phyloP scores from a whole-genome alignment of 2,329 filamentous ascomycete species.

The Verticillium isaacii region DNA sequence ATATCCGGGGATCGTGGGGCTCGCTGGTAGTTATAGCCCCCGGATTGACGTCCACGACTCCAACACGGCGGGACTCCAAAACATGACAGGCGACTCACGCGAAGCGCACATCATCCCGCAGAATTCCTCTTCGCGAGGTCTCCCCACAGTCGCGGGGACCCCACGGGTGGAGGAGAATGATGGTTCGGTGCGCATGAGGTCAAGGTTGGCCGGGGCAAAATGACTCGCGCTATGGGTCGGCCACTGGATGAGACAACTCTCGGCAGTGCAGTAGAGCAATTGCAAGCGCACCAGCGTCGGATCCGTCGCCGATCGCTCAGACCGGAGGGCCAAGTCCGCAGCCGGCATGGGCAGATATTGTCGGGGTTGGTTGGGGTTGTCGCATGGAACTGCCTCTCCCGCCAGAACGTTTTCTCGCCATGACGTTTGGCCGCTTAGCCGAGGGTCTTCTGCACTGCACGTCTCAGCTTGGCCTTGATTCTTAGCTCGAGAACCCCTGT shows the following conservation, averaged over 20 bases:
- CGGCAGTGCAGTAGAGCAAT: not conserved
- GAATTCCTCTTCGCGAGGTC: not conserved
- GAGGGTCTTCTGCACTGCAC: not conserved
- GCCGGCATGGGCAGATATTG: not conserved
- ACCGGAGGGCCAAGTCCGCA: not conserved
- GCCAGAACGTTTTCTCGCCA: not conserved
- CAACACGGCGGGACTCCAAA: not conserved
- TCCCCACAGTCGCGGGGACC: not conserved
- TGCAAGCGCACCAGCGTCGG: not conserved
- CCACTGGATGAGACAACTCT: not conserved
- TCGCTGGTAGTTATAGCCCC: not conserved
- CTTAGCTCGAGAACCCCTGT: not conserved
- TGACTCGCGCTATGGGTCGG: not conserved
- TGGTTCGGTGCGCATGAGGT: not conserved
- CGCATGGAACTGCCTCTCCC: not conserved
- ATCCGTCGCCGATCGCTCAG: not conserved
- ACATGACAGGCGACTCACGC: not conserved
- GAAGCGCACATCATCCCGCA: not conserved
- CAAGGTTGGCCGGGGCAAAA: not conserved
- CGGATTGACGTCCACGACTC: not conserved
- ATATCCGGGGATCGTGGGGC: not conserved
- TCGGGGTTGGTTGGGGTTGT: not conserved
- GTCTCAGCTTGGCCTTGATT: not conserved
- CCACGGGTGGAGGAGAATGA: not conserved
- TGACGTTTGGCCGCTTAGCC: not conserved